These are phyloP conservation scores for Pichia nanzhaoensis DNA, from an alignment of 805 yeast species.

Conservation along the genomic window DNA sequence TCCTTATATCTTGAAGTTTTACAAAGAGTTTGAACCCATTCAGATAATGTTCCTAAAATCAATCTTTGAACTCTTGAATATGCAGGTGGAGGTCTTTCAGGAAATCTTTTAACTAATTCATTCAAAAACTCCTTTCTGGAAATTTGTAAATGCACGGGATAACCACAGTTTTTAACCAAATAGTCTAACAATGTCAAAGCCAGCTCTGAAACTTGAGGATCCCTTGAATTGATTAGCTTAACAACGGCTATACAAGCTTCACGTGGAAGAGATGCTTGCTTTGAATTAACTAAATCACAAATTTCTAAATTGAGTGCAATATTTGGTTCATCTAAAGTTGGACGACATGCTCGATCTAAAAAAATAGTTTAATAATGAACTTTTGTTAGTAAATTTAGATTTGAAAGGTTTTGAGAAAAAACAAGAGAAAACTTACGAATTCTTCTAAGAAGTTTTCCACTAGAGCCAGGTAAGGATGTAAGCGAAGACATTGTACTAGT, in stretches of 20 bases:
- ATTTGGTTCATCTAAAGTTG: slow-evolving; percentile 79
- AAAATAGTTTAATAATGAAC: neutral
- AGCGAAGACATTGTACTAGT: slow-evolving; percentile 24
- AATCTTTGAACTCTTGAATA: slow-evolving; percentile 78
- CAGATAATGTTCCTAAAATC: slow-evolving; percentile 85
- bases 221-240: slow-evolving; percentile 72
- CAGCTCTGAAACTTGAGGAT: slow-evolving; percentile 80
- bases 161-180: slow-evolving; percentile 95
- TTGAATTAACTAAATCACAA: slow-evolving; percentile 87
- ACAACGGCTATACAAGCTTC: slow-evolving; percentile 89
- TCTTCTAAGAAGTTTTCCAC: slow-evolving; percentile 33
- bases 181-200: slow-evolving; percentile 68
- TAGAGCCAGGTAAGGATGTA: slow-evolving; percentile 29
- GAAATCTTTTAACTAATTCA: slow-evolving; percentile 87
- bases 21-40: slow-evolving; percentile 95
- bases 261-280: slow-evolving; percentile 84
- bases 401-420: neutral
- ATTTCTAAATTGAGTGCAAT: slow-evolving; percentile 83
- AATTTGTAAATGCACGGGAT: slow-evolving; percentile 92
- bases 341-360: slow-evolving; percentile 70
- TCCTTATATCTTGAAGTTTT: slow-evolving; percentile 83
- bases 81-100: slow-evolving; percentile 87
- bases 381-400: slow-evolving; percentile 10
- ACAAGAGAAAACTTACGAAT: slow-evolving; percentile 27
- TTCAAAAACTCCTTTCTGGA: slow-evolving; percentile 92